Percentiles rank a stretch among this genome's conserved stretches.
Evolutionary conservation across 805 yeast genomes (phyloP).

Genomic region (Huiozyma sinensis): DNA sequence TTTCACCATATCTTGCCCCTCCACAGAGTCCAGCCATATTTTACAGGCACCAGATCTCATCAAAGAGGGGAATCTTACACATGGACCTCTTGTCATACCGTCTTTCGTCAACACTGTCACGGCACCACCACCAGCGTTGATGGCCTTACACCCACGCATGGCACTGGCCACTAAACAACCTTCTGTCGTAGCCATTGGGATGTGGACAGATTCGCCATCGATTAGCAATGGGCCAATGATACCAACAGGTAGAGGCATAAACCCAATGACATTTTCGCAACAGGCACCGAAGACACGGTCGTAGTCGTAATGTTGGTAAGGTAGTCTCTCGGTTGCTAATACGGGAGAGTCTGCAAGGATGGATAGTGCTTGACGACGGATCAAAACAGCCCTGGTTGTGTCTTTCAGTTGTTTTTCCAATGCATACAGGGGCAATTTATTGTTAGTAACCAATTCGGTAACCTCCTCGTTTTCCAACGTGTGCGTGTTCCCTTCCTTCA

Average conservation of each 20-base stretch:
- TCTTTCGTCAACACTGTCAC: constrained; percentile 85
- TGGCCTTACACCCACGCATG: constrained; percentile 98
- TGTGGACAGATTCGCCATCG: constrained; percentile 79
- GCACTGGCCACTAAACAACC: constrained; percentile 98
- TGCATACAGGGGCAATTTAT: constrained; percentile 86
- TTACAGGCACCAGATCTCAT: constrained; percentile 89
- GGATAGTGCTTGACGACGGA: constrained; percentile 87
- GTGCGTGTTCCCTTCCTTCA: constrained; percentile 65
- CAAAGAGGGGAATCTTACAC: constrained; percentile 79
- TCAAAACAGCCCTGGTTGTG: constrained; percentile 82
- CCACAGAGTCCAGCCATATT: constrained; percentile 90
- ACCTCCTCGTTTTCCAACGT: constrained; percentile 66
- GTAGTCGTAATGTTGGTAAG: constrained; percentile 77
- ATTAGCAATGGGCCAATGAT: constrained; percentile 93
- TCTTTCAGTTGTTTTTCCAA: constrained; percentile 85
- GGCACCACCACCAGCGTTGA: constrained; percentile 96
- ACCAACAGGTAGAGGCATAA: constrained; percentile 93
- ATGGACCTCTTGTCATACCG: constrained; percentile 99
- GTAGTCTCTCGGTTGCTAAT: constrained; percentile 62
- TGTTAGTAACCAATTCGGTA: constrained; percentile 54
- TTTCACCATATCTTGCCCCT: constrained; percentile 74
- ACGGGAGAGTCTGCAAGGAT: constrained; percentile 73
- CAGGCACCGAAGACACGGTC: constrained; percentile 98
- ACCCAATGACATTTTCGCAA: constrained; percentile 97
- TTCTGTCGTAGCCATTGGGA: constrained; percentile 99